phyloP scores from a whole-genome alignment of 1,139 yeast species.

The Sugiyamaella xylanicola region DNA sequence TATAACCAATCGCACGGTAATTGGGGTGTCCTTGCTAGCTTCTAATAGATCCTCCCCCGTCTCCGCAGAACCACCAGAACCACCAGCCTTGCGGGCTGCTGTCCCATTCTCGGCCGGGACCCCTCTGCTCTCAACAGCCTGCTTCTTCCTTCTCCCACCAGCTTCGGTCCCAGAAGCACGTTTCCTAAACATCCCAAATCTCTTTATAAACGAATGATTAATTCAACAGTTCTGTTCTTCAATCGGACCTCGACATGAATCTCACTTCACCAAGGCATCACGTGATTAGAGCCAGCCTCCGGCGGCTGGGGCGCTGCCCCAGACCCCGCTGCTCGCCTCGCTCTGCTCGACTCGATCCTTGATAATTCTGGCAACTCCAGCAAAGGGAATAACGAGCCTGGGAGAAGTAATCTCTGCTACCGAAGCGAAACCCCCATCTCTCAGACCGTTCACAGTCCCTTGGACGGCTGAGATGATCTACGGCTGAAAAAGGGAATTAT shows the following conservation, averaged over 20 bases:
- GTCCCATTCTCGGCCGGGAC: neutral
- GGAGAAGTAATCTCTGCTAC: neutral
- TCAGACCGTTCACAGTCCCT: neutral
- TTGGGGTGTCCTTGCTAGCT: neutral
- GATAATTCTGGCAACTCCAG: too few species aligned
- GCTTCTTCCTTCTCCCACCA: conserved; percentile 5
- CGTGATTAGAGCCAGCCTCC: neutral
- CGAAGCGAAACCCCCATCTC: neutral
- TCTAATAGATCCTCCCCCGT: neutral
- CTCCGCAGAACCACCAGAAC: neutral
- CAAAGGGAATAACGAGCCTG: too few species aligned
- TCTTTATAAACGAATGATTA: too few species aligned
- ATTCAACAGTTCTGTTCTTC: too few species aligned
- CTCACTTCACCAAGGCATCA: neutral
- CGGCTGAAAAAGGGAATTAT: too few species aligned
- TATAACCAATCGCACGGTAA: conserved; percentile 6
- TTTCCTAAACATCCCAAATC: conserved; percentile 2
- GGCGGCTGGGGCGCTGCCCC: conserved; percentile 4
- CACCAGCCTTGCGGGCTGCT: neutral
- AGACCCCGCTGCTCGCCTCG: neutral
- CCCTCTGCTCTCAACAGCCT: neutral
- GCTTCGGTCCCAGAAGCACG: conserved; percentile 4
- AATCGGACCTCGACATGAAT: neutral
- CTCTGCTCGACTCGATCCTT: too few species aligned
- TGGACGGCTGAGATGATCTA: neutral